Conservation (phyloP, 2,329 filamentous ascomycete species). For the Rhynchosporium graminicola region DNA sequence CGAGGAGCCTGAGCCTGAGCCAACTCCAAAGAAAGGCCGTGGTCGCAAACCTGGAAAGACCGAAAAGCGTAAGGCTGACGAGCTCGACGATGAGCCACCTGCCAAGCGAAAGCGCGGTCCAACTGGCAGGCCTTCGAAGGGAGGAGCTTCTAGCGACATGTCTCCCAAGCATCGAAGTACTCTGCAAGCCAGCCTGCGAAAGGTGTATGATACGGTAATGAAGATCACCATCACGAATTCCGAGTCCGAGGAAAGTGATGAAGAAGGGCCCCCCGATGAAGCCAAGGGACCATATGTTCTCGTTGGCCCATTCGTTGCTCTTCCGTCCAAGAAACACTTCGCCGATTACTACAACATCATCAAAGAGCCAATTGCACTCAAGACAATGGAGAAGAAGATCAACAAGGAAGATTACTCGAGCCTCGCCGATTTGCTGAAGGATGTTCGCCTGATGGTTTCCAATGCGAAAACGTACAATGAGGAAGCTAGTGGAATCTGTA, state of each 20-base stretch:
- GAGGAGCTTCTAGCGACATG: conserved; percentile 50
- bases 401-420: conserved; percentile 92
- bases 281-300: conserved; percentile 71
- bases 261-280: conserved; percentile 40
- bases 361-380: conserved; percentile 90
- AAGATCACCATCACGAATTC: conserved; percentile 71
- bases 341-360: conserved; percentile 96
- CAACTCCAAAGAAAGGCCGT: conserved; percentile 75
- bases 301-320: conserved; percentile 90
- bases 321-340: conserved; percentile 86
- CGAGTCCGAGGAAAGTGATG: conserved; percentile 51
- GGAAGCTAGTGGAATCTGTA: conserved; percentile 86
- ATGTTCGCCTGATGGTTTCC: conserved; percentile 80
- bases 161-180: conserved; percentile 68
- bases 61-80: conserved; percentile 84
- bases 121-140: conserved; percentile 64
- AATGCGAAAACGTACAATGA: conserved; percentile 98
- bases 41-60: conserved; percentile 71
- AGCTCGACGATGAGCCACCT: conserved; percentile 62
- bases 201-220: conserved; percentile 78
- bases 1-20: conserved; percentile 74
- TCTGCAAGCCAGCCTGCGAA: conserved; percentile 78
- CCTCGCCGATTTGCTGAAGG: conserved; percentile 76
- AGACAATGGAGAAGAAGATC: conserved; percentile 90
- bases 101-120: conserved; percentile 77